A percentile compares a stretch with the other conserved stretches of the same genome.
These are phyloP conservation scores for Penicillium paradoxum DNA, from an alignment of 495 filamentous ascomycete genomes.

Conservation along the genomic window DNA sequence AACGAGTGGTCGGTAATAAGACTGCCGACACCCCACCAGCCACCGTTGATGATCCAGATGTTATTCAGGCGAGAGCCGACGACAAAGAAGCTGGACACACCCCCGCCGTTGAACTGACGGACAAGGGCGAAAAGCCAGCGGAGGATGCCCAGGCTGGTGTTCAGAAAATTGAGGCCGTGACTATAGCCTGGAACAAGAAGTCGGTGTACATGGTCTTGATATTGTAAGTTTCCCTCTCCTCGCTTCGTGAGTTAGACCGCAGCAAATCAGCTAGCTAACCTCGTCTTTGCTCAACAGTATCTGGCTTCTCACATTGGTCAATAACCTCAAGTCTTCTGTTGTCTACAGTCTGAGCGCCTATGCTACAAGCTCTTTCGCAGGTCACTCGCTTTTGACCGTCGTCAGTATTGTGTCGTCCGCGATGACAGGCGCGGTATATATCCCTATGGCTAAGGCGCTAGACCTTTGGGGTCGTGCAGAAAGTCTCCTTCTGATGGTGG, in stretches of 20 bases:
- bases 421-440: conserved; percentile 26
- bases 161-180: conserved; percentile 19
- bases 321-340: conserved; percentile 32
- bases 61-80: neutral
- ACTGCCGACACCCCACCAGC: neutral
- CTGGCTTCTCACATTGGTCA: conserved; percentile 39
- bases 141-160: conserved; percentile 17
- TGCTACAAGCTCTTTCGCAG: conserved; percentile 45
- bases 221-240: conserved; percentile 2
- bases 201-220: conserved; percentile 9
- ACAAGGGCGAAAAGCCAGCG: conserved; percentile 6
- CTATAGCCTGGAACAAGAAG: conserved; percentile 12
- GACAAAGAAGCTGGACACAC: conserved; percentile 3
- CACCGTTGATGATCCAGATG: neutral
- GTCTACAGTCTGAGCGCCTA: conserved; percentile 23
- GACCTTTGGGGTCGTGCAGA: conserved; percentile 57
- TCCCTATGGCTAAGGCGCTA: conserved; percentile 61
- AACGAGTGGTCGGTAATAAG: neutral
- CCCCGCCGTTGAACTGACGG: neutral
- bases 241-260: neutral
- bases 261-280: neutral
- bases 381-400: conserved; percentile 53
- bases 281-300: conserved; percentile 22
- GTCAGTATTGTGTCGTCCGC: conserved; percentile 48
- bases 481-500: conserved; percentile 43